Base-by-base conservation (phyloP, 2,329 filamentous ascomycete genomes). In the Aurifilum marmelostoma region DNA sequence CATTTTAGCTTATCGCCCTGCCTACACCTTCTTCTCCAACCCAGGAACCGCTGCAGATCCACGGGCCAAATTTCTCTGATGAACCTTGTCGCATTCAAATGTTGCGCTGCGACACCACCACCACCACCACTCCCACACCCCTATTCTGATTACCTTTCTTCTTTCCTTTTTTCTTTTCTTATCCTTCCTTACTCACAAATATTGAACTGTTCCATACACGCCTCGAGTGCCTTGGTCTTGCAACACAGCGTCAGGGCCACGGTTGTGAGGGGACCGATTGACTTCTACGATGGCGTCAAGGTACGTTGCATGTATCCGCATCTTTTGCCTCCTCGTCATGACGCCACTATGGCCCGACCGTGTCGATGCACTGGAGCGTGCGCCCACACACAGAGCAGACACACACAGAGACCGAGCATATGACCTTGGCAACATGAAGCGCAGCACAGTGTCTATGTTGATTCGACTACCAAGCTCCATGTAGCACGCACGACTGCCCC, bases 271-370 rank as follows among this genome's bases (percentile, higher is more conserved):
- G 29, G 34, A 37, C 34, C 8, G 54, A 63, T 39, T 27, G 34
- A 8, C 41, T 39, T 29, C 61, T 34, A 68, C 60, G 27, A 71
- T 71, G 69, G 69, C 69, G 68, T 77, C 76, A 72, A 76, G 76
- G 76, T 77, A 75, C 41, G 75, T 75, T 41, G n/a, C 4, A 6
- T 29, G 3, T 27, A 12, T 21, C 32, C 2, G 34, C 58, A 65
- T 50, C 32, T 18, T n/a, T 11, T 4, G 18, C 39, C 24, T 39
- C 24, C 9, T 47, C 43, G 7, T 47, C 43, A n/a, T 47, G 12
- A 24, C 65, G 27, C 39, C 56, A 32, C 43, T n/a, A 61, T 27
- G 21, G 21, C 52, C 47, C 65, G 34, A 34, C 7, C 43, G 18
- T n/a, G n/a, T 21, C 34, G 34, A n/a, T 21, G n/a, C 27, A 14